phyloP scores from a whole-genome alignment of 2,329 filamentous ascomycete genomes.

The Drechslerella coelobrocha region DNA sequence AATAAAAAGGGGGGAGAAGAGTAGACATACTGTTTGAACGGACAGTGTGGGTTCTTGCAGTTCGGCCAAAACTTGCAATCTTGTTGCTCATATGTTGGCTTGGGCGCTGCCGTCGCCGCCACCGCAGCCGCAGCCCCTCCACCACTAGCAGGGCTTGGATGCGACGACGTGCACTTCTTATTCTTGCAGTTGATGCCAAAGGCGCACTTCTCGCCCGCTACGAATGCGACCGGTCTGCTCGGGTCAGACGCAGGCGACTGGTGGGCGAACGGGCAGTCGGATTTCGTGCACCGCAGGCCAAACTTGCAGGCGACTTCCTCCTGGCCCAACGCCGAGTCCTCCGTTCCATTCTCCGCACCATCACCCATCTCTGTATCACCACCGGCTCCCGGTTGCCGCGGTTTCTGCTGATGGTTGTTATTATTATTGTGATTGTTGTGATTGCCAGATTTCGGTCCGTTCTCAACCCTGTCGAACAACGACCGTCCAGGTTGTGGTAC shows the following conservation, averaged over 20 bases:
- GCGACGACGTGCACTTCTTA: conserved; percentile 86
- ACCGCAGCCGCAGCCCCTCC: too few relatives aligned
- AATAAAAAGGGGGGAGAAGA: neutral
- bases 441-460: conserved; percentile 56
- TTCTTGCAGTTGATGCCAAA: conserved; percentile 96
- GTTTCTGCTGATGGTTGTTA: conserved; percentile 8
- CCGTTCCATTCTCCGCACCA: conserved; percentile 18
- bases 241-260: conserved; percentile 89
- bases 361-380: conserved; percentile 46
- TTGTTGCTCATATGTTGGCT: conserved; percentile 78
- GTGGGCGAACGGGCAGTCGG: conserved; percentile 89
- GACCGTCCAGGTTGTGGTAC: conserved; percentile 27
- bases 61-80: conserved; percentile 92
- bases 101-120: conserved; percentile 64
- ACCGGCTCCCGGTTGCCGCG: conserved; percentile 21
- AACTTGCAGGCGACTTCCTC: conserved; percentile 72
- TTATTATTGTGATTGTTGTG: conserved; percentile 50
- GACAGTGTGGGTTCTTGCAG: conserved; percentile 84
- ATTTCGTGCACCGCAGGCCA: conserved; percentile 86
- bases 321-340: conserved; percentile 46
- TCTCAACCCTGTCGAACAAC: conserved; percentile 53
- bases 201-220: conserved; percentile 74
- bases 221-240: conserved; percentile 73
- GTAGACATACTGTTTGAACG: conserved; percentile 73
- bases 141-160: conserved; percentile 78